Evolutionary conservation across 345 rosid genomes (phyloP).

Genomic region (Arabidopsis arenosa): DNA sequence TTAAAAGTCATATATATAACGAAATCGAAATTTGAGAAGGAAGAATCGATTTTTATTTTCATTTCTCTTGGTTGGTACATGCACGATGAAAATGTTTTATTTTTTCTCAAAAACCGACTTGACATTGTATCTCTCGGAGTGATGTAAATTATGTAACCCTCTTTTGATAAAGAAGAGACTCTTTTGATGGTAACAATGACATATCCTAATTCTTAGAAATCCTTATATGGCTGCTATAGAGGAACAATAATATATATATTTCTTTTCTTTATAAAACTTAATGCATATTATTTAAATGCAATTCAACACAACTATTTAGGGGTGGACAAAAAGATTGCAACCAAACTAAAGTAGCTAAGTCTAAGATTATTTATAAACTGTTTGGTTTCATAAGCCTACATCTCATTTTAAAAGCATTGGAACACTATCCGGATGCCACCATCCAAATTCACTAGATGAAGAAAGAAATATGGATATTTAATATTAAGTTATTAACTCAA

Average conservation of each 20-base stretch:
- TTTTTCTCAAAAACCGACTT: background rate
- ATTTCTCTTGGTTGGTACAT: slow-evolving; percentile 28
- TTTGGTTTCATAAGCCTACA: too few species aligned
- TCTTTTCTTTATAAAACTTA: background rate
- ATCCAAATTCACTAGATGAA: too few species aligned
- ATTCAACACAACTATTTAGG: background rate
- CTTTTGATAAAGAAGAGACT: slow-evolving; percentile 19
- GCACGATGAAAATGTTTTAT: slow-evolving; percentile 2
- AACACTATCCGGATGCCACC: too few species aligned
- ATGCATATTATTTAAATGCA: background rate
- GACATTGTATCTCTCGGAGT: slow-evolving; percentile 7
- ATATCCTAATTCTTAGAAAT: slow-evolving; percentile 19
- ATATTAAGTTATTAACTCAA: too few species aligned
- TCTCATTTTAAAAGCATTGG: too few species aligned
- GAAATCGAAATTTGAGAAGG: background rate
- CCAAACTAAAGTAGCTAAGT: too few species aligned
- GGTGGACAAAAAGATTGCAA: background rate
- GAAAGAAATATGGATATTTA: too few species aligned
- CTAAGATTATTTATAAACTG: too few species aligned
- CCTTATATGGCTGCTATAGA: slow-evolving; percentile 6
- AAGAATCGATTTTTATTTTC: background rate
- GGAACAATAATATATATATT: too few species aligned
- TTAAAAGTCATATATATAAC: background rate
- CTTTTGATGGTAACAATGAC: slow-evolving; percentile 30
- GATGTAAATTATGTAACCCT: slow-evolving; percentile 4